A percentile compares a stretch with the other conserved stretches of the same genome.
phyloP scores from a whole-genome alignment of 345 rosid genomes.

The Combretum micranthum region DNA sequence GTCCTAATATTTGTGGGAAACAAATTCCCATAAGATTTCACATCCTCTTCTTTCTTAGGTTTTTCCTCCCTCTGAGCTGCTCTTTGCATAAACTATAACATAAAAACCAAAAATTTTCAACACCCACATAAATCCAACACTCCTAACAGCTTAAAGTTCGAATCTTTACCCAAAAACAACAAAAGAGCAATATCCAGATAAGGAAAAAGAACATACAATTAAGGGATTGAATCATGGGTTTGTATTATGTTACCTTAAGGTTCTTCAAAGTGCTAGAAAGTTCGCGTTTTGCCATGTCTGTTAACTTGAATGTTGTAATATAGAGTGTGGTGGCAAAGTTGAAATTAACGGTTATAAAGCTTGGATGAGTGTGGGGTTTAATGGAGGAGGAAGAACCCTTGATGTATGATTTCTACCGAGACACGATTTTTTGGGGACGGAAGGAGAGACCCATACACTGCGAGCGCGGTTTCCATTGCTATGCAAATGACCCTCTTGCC shows the following conservation, averaged over 20 bases:
- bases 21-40: slow-evolving; percentile 44
- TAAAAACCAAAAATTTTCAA: not conserved
- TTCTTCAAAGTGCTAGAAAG: slow-evolving; percentile 76
- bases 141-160: no score
- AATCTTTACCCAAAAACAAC: not conserved
- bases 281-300: slow-evolving; percentile 74
- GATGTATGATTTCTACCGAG: no score
- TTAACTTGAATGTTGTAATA: not conserved
- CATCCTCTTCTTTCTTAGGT: slow-evolving; percentile 47
- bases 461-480: no score
- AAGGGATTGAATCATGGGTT: no score
- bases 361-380: no score
- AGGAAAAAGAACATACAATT: not conserved
- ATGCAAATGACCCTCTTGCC: no score
- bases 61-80: slow-evolving; percentile 57
- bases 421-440: no score
- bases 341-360: no score
- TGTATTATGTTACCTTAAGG: slow-evolving; percentile 54
- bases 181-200: not conserved
- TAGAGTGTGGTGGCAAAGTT: no score
- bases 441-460: no score
- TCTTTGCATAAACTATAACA: slow-evolving; percentile 79
- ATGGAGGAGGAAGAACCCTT: no score
- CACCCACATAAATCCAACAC: not conserved
- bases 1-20: slow-evolving; percentile 27